Base-by-base conservation (phyloP, 2,329 filamentous ascomycete species). In the Fusarium sambucinum region DNA sequence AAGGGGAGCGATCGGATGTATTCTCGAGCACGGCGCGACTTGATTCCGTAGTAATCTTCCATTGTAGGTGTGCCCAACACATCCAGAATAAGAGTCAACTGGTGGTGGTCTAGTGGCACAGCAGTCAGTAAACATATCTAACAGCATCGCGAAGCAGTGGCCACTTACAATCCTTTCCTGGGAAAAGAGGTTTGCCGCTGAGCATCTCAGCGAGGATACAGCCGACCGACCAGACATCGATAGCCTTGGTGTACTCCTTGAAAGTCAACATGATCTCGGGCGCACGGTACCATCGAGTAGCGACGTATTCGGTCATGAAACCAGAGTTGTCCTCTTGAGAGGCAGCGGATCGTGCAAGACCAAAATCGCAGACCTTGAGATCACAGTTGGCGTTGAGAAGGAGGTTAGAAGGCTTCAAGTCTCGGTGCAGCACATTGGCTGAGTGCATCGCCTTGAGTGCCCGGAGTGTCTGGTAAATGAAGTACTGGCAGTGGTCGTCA, bases 291-390 rank as follows among this genome's bases (percentile, higher is more conserved):
- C 96, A 99, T 76, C 96, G 91, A 46, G 96, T 99, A 52, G 96
- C 96, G 59, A 99, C 96, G 79, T 99, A 99, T 96, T 99, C 96
- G 17, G 96, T 99, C 96, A 99, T 99, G 88, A 99, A 99, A 23
- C 96, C 96, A n/a, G 95, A 97, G 83, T 99, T 99, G 81, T 99
- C 96, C 77, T 99, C 96, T 73, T 96, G 96, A 12, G 95, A 97
- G 11, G 96, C 96, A 14, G 96, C 96, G 12, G 95, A 98, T 76
- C 94, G 90, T 48, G 96, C 96, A 59, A 99, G 89, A 77, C 96
- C 96, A 77, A 99, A 99, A 80, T 99, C 96, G 82, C 96, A 99
- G 73, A 99, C 96, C 83, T 99, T 99, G 73, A 99, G 86, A 82
- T 99, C 96, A 81, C 96, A 99, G 82, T 99, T 99, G 76, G 96